Conservation (phyloP, 805 yeast species). For the Novakomyces olei region DNA sequence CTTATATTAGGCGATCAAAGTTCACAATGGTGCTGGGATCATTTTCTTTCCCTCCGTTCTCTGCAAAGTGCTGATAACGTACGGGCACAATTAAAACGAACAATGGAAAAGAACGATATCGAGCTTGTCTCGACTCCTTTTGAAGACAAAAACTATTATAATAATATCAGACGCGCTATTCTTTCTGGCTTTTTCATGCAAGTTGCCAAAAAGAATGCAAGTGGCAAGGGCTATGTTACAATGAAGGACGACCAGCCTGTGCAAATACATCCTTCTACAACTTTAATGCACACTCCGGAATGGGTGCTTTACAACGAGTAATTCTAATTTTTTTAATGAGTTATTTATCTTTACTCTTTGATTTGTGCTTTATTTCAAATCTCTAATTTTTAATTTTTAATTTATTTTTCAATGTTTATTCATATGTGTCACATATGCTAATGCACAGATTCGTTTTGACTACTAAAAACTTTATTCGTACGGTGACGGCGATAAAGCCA, state of each 20-base stretch:
- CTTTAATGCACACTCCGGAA: constrained; percentile 66
- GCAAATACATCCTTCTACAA: constrained; percentile 79
- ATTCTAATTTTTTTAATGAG: background rate
- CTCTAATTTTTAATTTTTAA: no score
- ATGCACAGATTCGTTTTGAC: constrained; percentile 91
- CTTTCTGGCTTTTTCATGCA: constrained; percentile 96
- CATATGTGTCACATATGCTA: no score
- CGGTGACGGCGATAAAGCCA: constrained; percentile 74
- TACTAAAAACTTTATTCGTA: constrained; percentile 77
- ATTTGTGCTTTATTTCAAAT: no score
- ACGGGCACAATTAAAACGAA: constrained; percentile 54
- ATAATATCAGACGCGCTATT: constrained; percentile 64
- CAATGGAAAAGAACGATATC: constrained; percentile 64
- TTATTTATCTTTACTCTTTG: background rate
- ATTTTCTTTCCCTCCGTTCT: constrained; percentile 66
- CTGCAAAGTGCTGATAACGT: constrained; percentile 71
- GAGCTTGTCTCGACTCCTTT: constrained; percentile 47
- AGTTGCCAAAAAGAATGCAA: constrained; percentile 61
- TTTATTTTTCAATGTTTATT: no score
- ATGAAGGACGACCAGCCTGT: constrained; percentile 94
- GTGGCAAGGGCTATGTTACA: constrained; percentile 59
- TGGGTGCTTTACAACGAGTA: constrained; percentile 91
- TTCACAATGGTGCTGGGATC: constrained; percentile 76
- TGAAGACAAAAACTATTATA: constrained; percentile 33
- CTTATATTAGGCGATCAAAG: constrained; percentile 4